phyloP scores from a whole-genome alignment of 2,329 filamentous ascomycete genomes.

The Claviceps digitariae region DNA sequence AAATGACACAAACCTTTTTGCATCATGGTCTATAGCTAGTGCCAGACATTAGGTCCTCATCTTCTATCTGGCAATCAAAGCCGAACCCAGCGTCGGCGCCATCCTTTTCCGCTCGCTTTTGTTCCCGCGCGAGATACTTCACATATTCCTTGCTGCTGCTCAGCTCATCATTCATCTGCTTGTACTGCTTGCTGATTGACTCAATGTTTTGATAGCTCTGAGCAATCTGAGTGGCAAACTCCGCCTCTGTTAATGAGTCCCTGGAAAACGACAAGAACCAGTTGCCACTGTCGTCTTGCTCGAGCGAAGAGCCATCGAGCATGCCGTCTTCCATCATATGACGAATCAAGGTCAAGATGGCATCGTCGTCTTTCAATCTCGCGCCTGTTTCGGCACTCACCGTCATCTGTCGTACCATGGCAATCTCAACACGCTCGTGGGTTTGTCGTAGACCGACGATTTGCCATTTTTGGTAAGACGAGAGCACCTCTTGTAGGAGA shows the following conservation, averaged over 20 bases:
- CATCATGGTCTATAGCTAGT: conserved; percentile 7
- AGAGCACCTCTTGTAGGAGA: conserved; percentile 55
- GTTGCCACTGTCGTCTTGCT: conserved; percentile 27
- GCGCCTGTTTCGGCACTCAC: conserved; percentile 39
- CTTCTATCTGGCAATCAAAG: conserved; percentile 37
- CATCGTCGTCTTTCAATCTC: conserved; percentile 26
- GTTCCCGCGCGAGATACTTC: conserved; percentile 30
- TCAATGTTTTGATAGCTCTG: conserved; percentile 28
- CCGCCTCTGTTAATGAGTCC: conserved; percentile 32
- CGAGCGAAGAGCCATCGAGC: conserved; percentile 37
- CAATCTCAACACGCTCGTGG: conserved; percentile 48
- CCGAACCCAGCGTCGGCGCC: conserved; percentile 20
- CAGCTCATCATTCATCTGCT: conserved; percentile 39
- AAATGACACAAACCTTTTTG: not conserved
- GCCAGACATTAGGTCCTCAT: conserved; percentile 49
- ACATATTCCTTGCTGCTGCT: conserved; percentile 44
- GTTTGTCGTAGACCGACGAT: conserved; percentile 60
- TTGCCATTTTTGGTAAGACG: conserved; percentile 61
- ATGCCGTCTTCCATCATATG: conserved; percentile 43
- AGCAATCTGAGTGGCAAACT: conserved; percentile 35
- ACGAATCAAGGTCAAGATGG: conserved; percentile 33
- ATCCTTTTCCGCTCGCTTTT: conserved; percentile 32
- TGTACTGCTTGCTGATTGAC: conserved; percentile 32
- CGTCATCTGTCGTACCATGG: conserved; percentile 37
- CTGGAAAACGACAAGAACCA: conserved; percentile 37